A percentile compares a stretch with the other conserved stretches of the same genome.
phyloP scores from a whole-genome alignment of 2,329 filamentous ascomycete genomes.

The Fusarium cyanostomum region DNA sequence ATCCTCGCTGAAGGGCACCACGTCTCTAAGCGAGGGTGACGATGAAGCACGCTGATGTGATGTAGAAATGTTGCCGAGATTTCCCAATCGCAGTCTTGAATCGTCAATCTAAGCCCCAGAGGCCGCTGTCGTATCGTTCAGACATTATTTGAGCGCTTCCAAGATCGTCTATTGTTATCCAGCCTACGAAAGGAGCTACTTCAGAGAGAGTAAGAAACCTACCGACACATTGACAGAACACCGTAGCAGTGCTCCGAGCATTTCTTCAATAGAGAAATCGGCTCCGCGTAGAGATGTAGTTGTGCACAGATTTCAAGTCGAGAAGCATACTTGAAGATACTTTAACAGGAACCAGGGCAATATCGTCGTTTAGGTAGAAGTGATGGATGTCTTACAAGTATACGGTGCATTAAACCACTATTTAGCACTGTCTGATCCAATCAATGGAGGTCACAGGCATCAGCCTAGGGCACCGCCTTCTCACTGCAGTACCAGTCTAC shows the following conservation, averaged over 20 bases:
- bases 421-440: conserved; percentile 15
- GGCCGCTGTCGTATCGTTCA: not conserved
- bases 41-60: conserved; percentile 25
- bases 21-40: conserved; percentile 24
- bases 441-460: conserved; percentile 18
- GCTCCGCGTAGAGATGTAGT: too few relatives aligned
- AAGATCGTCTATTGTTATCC: not conserved
- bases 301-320: not conserved
- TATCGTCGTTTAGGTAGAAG: not conserved
- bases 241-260: not conserved
- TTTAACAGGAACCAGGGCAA: not conserved
- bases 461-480: conserved; percentile 27
- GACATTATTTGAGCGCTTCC: not conserved
- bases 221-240: not conserved
- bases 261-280: not conserved
- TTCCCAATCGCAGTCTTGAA: too few relatives aligned
- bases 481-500: conserved; percentile 15
- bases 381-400: not conserved
- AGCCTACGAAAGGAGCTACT: not conserved
- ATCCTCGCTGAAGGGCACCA: not conserved
- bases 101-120: too few relatives aligned
- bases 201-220: not conserved
- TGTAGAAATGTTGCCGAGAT: conserved; percentile 1
- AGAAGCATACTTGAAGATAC: not conserved
- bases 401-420: not conserved